Evolutionary conservation across 148 eudicot species (phyloP), one percentile per base, ranked within the genome.

Genomic region (Spergularia bocconei): DNA sequence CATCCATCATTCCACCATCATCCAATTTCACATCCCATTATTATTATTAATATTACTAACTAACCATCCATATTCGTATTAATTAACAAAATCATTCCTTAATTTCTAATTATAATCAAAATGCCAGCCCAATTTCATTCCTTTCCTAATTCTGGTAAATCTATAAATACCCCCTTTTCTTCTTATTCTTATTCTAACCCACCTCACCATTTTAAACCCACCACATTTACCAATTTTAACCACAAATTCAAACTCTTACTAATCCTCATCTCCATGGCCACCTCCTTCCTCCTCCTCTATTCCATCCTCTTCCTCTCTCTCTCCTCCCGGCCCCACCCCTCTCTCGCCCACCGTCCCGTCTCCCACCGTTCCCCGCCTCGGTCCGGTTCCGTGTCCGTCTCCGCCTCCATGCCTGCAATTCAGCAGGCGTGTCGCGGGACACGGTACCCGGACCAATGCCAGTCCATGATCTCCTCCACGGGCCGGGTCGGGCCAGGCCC

Each of bases 401-500:
- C 79, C 4, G 77, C n/a, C n/a, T n/a, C n/a, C n/a, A n/a, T n/a
- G n/a, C n/a, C n/a, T n/a, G n/a, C 47, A 7, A 79, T 93, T 63
- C 79, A 67, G 5, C 88, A 70, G 29, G 91, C 91, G 0, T 93
- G 98, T 68, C 72, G 33, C 59, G 89, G 90, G 15, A 89, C 98
- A 0, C 85, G 88, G 0, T 82, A 74, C 77, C 89, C 94, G 0
- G 75, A 85, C 41, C 57, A 75, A 1, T 93, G 97, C 72, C 83
- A 74, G 13, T 21, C 85, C 33, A 78, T 82, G n/a, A 64, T 93
- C 13, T 17, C 74, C 25, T 29, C 79, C 15, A 16, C 74, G 50
- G 77, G 87, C 21, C 63, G 55, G 11, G 63, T 16, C 44, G 54
- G 74, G 10, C 79, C 82, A 0, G 66, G 67, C 53, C 81, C 86